A percentile compares a stretch with the other conserved stretches of the same genome.
Evolutionary conservation across 768 basidiomycete species (phyloP).

Genomic region (Rhodotorula sphaerocarpa): DNA sequence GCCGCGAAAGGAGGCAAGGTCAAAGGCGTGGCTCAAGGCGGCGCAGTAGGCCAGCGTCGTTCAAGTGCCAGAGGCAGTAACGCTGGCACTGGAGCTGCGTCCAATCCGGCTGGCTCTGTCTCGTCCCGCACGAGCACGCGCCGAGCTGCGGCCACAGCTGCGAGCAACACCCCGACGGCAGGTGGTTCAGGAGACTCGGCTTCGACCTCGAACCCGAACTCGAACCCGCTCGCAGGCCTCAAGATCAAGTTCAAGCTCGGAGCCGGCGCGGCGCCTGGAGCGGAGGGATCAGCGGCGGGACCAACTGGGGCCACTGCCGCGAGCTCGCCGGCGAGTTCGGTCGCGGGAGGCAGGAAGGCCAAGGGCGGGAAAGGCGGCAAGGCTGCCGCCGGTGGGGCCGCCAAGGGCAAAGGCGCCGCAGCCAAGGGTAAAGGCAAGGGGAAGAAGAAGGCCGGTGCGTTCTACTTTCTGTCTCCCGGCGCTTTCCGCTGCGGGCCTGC

Average conservation of each 20-base stretch:
- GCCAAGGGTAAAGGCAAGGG: conserved; percentile 15
- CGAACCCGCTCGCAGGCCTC: conserved; percentile 1
- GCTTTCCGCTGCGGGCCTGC: neutral
- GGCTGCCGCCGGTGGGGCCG: neutral
- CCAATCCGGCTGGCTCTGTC: too few species aligned
- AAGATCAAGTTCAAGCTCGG: conserved; percentile 36
- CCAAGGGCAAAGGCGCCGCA: conserved; percentile 1
- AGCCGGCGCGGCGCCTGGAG: neutral
- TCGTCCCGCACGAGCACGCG: neutral
- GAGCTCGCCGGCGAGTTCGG: conserved; percentile 1
- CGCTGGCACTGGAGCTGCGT: too few species aligned
- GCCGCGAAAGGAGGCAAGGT: neutral
- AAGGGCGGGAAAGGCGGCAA: neutral
- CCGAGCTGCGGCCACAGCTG: neutral
- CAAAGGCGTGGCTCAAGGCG: too few species aligned
- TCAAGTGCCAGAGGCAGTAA: too few species aligned
- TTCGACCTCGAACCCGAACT: too few species aligned
- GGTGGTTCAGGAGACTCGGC: neutral
- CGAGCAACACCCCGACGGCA: neutral
- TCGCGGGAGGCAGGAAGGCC: neutral
- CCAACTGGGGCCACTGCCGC: neutral
- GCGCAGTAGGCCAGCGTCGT: neutral
- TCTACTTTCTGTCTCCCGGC: neutral
- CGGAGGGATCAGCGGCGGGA: neutral
- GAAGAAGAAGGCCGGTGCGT: conserved; percentile 25